Evolutionary conservation across 805 yeast species (phyloP), one percentile per base, ranked within the genome.

Genomic region (Hyphopichia homilentoma): DNA sequence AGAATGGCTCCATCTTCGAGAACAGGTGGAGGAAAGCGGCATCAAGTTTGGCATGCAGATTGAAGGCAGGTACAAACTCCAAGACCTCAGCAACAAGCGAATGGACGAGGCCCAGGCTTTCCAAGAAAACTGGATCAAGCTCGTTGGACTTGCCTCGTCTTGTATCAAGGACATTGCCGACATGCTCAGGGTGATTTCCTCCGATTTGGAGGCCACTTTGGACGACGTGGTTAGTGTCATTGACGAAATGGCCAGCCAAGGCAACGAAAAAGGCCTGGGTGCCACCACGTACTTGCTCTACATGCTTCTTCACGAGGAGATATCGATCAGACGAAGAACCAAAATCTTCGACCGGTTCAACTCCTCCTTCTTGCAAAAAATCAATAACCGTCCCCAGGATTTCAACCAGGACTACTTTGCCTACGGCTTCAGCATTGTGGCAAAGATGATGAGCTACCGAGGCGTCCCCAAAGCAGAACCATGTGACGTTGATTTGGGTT

Each of bases 321-420:
- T 27, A 15, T 33, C 27, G 12, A 35, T 39, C 9, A 28, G 27
- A 5, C 17, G 21, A 13, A 33, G 38, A 8, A 25, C 34, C 22
- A 33, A 29, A 3, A 34, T 45, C 6, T 50, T 52, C 35, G 63
- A 60, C 6, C 48, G 52, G 6, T 68, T 73, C 34, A 38, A 68
- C 3, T 29, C 43, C 0, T 64, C 63, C 21, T 47, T 77, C 19
- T 47, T 58, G 8, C 53, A 47, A 2, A 58, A 61, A 2, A 38
- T 77, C 7, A 52, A 24, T 24, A 3, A 13, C 31, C 12, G 13
- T 24, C 11, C 12, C 14, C 15, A 21, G 12, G 48, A 52, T 36
- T 57, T 57, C 2, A 68, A 73, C 38, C 48, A 63, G 17, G 63
- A 67, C 11, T 85, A 85, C 81, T 76, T 77, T 45, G 72, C 81